These are phyloP conservation scores for Colletotrichum incanum DNA, from an alignment of 2,329 filamentous ascomycete genomes.

Conservation along the genomic window DNA sequence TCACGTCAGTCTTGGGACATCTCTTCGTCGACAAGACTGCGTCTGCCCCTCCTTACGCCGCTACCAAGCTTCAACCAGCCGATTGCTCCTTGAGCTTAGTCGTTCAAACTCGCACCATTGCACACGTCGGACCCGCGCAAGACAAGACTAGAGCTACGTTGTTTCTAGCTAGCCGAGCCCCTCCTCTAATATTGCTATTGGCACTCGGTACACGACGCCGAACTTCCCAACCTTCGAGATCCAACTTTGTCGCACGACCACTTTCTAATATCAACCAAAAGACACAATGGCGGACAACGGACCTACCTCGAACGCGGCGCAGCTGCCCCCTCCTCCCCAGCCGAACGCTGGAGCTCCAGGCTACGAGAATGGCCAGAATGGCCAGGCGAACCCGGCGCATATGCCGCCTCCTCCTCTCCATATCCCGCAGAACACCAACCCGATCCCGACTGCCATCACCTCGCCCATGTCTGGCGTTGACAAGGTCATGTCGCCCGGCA, in stretches of 20 bases:
- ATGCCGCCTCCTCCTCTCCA: constrained; percentile 94
- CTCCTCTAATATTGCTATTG: constrained; percentile 43
- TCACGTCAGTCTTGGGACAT: constrained; percentile 37
- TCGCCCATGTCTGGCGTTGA: constrained; percentile 84
- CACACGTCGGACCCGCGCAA: constrained; percentile 16
- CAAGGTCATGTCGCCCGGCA: constrained; percentile 86
- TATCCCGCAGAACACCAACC: constrained; percentile 97
- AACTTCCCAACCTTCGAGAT: constrained; percentile 15
- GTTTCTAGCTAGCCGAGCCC: constrained; percentile 37
- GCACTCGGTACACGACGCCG: constrained; percentile 15
- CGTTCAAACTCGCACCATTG: not conserved
- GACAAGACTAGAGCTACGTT: constrained; percentile 13
- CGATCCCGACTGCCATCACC: constrained; percentile 92
- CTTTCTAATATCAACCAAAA: constrained; percentile 20
- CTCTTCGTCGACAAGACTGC: constrained; percentile 17
- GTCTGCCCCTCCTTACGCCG: constrained; percentile 30
- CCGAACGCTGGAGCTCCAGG: constrained; percentile 80
- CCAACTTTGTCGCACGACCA: constrained; percentile 20
- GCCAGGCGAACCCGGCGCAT: constrained; percentile 79
- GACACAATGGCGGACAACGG: constrained; percentile 83
- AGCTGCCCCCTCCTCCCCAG: constrained; percentile 80
- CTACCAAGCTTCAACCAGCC: constrained; percentile 17
- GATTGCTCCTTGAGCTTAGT: constrained; percentile 15
- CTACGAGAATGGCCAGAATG: constrained; percentile 82
- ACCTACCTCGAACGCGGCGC: constrained; percentile 72